Percentiles rank a stretch among this genome's conserved stretches.
These are phyloP conservation scores for Populus hybrid DNA, from an alignment of 441 rosid species.

Conservation along the genomic window DNA sequence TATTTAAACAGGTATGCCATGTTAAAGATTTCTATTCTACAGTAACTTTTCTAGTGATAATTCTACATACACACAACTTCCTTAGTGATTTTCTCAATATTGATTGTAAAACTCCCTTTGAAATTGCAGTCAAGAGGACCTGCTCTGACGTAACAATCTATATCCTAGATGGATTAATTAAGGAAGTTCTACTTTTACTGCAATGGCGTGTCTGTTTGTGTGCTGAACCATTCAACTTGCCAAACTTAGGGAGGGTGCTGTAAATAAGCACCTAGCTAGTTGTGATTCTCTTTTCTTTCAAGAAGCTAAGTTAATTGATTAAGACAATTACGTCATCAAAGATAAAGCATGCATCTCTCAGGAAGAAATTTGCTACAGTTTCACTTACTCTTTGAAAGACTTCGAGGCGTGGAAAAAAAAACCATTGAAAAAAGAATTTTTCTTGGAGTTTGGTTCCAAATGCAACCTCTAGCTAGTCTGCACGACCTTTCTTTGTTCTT, in stretches of 20 bases:
- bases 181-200: neutral
- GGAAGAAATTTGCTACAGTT: neutral
- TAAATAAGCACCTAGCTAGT: neutral
- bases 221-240: neutral
- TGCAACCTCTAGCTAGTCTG: neutral
- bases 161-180: neutral
- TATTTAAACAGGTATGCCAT: neutral
- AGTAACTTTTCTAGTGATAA: neutral
- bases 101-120: neutral
- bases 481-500: constrained; percentile 7
- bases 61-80: neutral
- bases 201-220: neutral
- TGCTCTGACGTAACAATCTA: neutral
- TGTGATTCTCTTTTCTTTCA: too few relatives aligned
- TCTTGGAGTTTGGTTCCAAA: constrained; percentile 15
- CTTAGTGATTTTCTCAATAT: neutral
- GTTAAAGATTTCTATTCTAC: neutral
- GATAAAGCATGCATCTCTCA: neutral
- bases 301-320: too few relatives aligned
- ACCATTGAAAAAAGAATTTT: neutral
- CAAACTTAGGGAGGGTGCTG: neutral
- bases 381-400: neutral
- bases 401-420: neutral
- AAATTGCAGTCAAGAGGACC: neutral
- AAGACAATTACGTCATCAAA: neutral